A percentile compares a stretch with the other conserved stretches of the same genome.
phyloP scores from a whole-genome alignment of 2,329 filamentous ascomycete genomes.

The Proliferodiscus dingleyae region DNA sequence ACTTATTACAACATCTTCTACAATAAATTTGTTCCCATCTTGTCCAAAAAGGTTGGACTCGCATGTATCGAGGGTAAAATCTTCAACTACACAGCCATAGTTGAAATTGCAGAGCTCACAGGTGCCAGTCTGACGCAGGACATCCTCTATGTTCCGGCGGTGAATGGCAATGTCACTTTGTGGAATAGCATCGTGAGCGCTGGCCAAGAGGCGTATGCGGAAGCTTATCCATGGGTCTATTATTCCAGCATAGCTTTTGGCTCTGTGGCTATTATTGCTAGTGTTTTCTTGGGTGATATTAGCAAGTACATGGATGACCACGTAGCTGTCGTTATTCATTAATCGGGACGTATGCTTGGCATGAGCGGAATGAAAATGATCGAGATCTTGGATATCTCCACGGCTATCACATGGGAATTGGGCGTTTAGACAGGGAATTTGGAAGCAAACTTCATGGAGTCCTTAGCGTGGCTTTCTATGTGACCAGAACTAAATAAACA shows the following conservation, averaged over 20 bases:
- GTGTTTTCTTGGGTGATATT: constrained; percentile 56
- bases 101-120: constrained; percentile 48
- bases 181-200: constrained; percentile 48
- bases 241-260: constrained; percentile 56
- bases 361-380: no score
- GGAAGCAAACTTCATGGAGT: no score
- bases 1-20: constrained; percentile 52
- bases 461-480: no score
- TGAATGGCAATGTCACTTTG: constrained; percentile 44
- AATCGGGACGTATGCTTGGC: constrained; percentile 45
- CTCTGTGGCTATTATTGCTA: constrained; percentile 48
- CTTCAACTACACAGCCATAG: constrained; percentile 38
- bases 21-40: constrained; percentile 34
- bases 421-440: no score
- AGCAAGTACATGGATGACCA: constrained; percentile 53
- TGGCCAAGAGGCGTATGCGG: constrained; percentile 51
- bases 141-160: constrained; percentile 45
- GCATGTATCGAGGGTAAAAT: constrained; percentile 21
- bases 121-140: constrained; percentile 45
- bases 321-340: constrained; percentile 43
- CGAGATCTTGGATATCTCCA: no score
- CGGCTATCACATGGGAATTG: no score
- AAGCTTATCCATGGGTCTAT: background rate
- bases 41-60: constrained; percentile 22
- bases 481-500: no score